Base-by-base conservation (phyloP, 768 basidiomycete species). In the Russula brevipes region DNA sequence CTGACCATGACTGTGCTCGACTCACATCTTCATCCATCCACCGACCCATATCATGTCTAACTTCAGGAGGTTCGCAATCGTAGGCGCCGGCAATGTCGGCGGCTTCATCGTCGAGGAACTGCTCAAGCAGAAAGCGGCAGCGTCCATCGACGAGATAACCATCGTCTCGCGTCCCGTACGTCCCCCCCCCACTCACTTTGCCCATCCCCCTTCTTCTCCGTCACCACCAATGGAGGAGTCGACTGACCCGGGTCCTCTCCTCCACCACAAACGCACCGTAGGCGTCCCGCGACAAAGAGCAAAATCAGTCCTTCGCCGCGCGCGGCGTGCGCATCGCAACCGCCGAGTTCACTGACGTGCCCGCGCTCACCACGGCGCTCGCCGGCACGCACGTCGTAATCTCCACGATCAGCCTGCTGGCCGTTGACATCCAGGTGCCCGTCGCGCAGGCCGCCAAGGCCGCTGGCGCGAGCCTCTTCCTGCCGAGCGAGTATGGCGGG, bases 401-500 rank as follows among this genome's bases (percentile, higher is more conserved):
- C 38, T 65, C 63, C 47, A 61, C 66, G 14, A 42, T 69, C 35
- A 44, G 47, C 10, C 3, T 41, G 17, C 4, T 52, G 14, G 60
- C 44, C 36, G 39, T 65, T 31, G 58, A 65, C 33, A 30, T n/a
- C 4, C 68, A 68, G 55, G 50, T 61, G 41, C 35, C 38, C 5
- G 33, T 69, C 33, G 68, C 68, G 4, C 42, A 61, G 41, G 68
- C 66, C 12, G 67, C 68, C 36, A 63, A 68, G 55, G 58, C 60
- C 5, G 68, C 68, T 4, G 67, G 68, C 19, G 63, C 68, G 47
- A 50, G 56, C 2, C 5, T 65, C 38, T 68, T 69, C 59, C 4
- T 69, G 1, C 68, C 68, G 5, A 67, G 68, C 54, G 73, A 74
- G 61, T 74, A 72, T 38, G 72, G 73, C 3, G 67, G 58, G 17